Percentiles rank a stretch among this genome's conserved stretches.
Evolutionary conservation across 2,329 filamentous ascomycete genomes (phyloP).

Genomic region (Lecanicillium sp.): DNA sequence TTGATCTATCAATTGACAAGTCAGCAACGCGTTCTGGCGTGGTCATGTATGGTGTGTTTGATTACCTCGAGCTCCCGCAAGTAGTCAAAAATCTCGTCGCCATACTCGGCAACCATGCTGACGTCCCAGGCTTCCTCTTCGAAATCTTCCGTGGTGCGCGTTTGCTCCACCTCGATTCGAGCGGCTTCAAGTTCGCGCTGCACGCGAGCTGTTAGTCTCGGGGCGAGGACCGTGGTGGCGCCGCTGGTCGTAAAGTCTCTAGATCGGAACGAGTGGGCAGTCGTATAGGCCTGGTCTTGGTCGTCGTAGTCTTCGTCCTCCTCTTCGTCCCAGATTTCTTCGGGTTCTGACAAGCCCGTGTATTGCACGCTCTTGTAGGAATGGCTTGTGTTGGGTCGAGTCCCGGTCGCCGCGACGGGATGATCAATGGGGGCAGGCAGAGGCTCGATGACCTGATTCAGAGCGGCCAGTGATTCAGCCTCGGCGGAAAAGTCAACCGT

Average conservation of each 20-base stretch:
- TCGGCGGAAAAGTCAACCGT: conserved; percentile 18
- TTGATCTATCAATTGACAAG: conserved; percentile 42
- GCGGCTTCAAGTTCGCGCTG: conserved; percentile 64
- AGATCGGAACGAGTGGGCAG: conserved; percentile 67
- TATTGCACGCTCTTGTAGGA: conserved; percentile 6
- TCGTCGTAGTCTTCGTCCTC: conserved; percentile 63
- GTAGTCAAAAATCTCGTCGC: conserved; percentile 90
- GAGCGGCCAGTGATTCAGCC: conserved; percentile 14
- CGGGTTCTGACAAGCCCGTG: conserved; percentile 33
- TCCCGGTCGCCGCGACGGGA: neutral
- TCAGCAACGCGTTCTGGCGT: neutral
- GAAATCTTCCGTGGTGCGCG: conserved; percentile 62
- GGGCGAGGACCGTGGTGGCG: conserved; percentile 57
- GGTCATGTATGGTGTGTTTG: conserved; percentile 1
- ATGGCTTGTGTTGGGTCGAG: conserved; percentile 3
- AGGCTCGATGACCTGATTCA: conserved; percentile 1
- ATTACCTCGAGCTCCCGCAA: conserved; percentile 81
- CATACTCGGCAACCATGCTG: conserved; percentile 96
- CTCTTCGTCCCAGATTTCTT: conserved; percentile 74
- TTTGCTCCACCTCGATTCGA: conserved; percentile 60
- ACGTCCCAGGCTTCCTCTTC: conserved; percentile 90
- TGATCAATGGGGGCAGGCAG: neutral
- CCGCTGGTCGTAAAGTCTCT: conserved; percentile 51
- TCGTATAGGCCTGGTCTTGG: conserved; percentile 61
- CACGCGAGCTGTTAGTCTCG: conserved; percentile 60